Evolutionary conservation across 768 basidiomycete genomes (phyloP).

Genomic region (Tricholoma saponaceum): DNA sequence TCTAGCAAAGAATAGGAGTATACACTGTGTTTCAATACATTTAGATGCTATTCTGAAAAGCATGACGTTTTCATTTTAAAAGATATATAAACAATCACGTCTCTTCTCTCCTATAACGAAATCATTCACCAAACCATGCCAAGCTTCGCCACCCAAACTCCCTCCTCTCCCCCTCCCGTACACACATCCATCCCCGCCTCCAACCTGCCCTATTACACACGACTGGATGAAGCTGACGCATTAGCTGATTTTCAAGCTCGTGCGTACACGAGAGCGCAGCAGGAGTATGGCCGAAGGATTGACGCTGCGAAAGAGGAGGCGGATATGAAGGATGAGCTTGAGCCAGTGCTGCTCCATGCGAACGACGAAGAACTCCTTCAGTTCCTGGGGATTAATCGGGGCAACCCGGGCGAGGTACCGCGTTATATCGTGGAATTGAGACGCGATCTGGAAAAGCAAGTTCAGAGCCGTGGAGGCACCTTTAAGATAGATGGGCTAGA

Average conservation of each 20-base stretch:
- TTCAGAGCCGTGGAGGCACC: background rate
- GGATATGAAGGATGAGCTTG: background rate
- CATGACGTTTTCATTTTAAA: no score
- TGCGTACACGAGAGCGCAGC: background rate
- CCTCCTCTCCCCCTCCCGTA: background rate
- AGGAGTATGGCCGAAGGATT: no score
- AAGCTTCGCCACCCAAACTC: background rate
- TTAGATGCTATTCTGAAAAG: no score
- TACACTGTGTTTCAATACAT: no score
- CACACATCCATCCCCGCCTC: no score
- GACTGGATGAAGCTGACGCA: background rate
- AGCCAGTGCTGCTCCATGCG: background rate
- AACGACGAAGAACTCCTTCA: background rate
- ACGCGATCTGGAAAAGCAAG: background rate
- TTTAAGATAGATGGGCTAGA: background rate
- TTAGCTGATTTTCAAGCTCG: background rate
- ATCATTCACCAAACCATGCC: background rate
- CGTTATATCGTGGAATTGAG: background rate
- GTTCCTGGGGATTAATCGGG: background rate
- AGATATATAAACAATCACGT: no score
- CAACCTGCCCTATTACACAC: no score
- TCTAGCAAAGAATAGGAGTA: no score
- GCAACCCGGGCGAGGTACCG: background rate
- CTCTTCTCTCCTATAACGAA: no score
- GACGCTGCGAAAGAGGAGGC: background rate